Base-by-base conservation (phyloP, 148 eudicot genomes). In the Gaultheria prostrata region DNA sequence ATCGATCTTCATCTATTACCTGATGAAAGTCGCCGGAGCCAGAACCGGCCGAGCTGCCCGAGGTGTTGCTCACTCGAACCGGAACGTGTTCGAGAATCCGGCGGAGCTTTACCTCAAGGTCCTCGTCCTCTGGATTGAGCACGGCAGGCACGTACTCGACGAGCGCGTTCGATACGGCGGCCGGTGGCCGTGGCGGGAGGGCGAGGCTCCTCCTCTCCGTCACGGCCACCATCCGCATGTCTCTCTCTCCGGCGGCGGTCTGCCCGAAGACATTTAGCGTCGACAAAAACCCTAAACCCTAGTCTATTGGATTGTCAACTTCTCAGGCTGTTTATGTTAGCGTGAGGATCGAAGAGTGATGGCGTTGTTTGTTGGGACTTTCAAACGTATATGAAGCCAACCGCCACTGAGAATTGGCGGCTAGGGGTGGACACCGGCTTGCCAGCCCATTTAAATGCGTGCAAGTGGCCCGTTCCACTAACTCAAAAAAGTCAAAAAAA, bases 11-110 rank as follows among this genome's bases (percentile, higher is more conserved):
- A 59, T 61, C 21, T 3, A 24, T 56, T 80, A 97, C 99, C 99
- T 97, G 99, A 84, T 95, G 99, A 57, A 97, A 97, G 80, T 97
- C 99, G 33, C 99, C 99, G 78, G 99, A 97, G 79, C 99, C 99
- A 3, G 98, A 95, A 86, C 99, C 99, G 26, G 99, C 99, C 15
- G 99, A 97, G 81, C 98, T 93, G 15, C 99, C 99, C 53, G 99
- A 97, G 20, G 99, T 94, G 65, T 97, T 97, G 80, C 89, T 94
- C 43, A 97, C 99, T 5, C 98, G 97, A 35, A 94, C 99, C 1
- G 99, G 99, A 63, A 97, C 98, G 57, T 92, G 90, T 13, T 94
- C 98, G 21, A 93, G 86, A 35, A 97, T 97, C 18, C 98, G 89
- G 21, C 98, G 94, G 20, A 97, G 98, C 84, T 97, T 97, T n/a